Base-by-base conservation (phyloP, 306 rosid genomes). In the Abrus pulchellus region DNA sequence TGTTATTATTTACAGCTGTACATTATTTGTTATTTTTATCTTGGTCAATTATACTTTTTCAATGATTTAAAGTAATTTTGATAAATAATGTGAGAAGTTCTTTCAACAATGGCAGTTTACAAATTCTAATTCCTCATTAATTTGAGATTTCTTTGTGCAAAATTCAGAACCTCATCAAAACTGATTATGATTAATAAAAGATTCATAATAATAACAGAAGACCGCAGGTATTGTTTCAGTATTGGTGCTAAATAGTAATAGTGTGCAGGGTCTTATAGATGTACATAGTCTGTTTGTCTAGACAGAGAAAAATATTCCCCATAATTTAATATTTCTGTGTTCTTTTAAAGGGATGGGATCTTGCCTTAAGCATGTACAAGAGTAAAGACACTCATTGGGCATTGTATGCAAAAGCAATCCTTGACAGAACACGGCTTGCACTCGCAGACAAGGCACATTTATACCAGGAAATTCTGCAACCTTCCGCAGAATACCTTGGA, bases 401-500 rank as follows among this genome's bases (percentile, higher is more conserved):
- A 72, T 69, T 93, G 78, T 90, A 83, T 90, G 92, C 97, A 64
- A 95, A 95, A 87, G 93, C 98, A 74, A 92, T 93, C 64, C 98
- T 95, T 67, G 99, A 95, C 85, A 90, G 99, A 93, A 91, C 94
- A 74, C 98, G 99, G 50, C 96, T 95, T 75, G 97, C 94, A 5
- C 98, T 95, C 63, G 70, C 99, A 82, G 77, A 86, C 88, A 95
- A 95, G 90, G 98, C 96, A 72, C 93, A 95, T 70, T 80, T 75
- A 70, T 95, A 93, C 89, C 96, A 86, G 77, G 86, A 41, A 71
- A 82, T 95, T 81, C 85, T 93, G 88, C 99, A 93, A 79, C 97
- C 99, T 38, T 86, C 99, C 2, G 99, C 99, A 40, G 99, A 93
- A 80, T 93, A 95, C 84, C 97, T 95, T 80, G 99, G 99, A 76